Conservation (phyloP, 257 asterid species). For the Lycium ferocissimum region DNA sequence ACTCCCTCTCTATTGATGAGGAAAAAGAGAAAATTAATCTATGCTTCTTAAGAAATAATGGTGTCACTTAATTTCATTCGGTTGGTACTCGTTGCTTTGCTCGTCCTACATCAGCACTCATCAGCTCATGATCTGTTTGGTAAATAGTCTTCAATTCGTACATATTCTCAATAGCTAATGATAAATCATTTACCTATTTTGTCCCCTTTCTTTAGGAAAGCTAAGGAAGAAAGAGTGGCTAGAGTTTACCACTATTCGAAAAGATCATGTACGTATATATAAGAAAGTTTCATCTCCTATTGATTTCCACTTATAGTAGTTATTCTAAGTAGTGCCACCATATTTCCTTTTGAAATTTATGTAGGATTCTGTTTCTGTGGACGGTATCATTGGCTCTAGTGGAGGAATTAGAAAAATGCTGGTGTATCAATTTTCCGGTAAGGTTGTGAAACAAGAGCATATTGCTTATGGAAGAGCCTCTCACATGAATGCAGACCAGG, state of each 20-base stretch:
- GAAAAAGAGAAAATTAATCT: constrained; percentile 27
- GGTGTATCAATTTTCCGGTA: neutral
- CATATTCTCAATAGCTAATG: neutral
- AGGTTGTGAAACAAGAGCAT: neutral
- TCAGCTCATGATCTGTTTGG: constrained; percentile 53
- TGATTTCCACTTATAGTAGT: neutral
- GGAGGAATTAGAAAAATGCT: constrained; percentile 24
- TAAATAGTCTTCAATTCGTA: constrained; percentile 10
- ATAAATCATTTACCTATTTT: neutral
- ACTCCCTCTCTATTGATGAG: constrained; percentile 36
- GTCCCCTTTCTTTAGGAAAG: constrained; percentile 17
- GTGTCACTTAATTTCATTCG: constrained; percentile 47
- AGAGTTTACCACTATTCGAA: neutral
- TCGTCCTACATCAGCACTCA: constrained; percentile 29
- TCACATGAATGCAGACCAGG: too few species aligned
- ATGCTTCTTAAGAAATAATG: constrained; percentile 43
- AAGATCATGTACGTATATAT: neutral
- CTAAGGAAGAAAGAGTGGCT: neutral
- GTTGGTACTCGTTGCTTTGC: constrained; percentile 38
- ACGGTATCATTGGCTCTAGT: neutral
- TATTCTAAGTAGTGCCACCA: neutral
- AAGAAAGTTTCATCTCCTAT: neutral
- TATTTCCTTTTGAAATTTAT: neutral
- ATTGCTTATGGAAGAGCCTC: neutral
- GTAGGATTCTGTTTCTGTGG: neutral